Evolutionary conservation across 2,329 filamentous ascomycete genomes (phyloP).

Genomic region (Fusarium bactridioides): DNA sequence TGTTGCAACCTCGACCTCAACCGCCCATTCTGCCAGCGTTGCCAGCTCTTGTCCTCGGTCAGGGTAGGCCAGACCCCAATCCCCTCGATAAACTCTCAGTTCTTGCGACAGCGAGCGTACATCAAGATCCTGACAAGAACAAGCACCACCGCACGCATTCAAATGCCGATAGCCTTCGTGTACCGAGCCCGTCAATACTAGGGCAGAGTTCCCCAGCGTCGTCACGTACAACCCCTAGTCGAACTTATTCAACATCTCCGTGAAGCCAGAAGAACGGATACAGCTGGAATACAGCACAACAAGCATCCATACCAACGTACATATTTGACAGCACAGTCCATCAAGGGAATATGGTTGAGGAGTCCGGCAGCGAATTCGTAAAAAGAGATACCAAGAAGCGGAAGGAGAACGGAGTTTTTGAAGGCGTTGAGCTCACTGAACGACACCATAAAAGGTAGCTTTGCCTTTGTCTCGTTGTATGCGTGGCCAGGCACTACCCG

Average conservation of each 20-base stretch:
- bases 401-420: not conserved
- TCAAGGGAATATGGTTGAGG: not conserved
- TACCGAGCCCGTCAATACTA: conserved; percentile 33
- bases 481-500: not conserved
- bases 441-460: not conserved
- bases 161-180: conserved; percentile 34
- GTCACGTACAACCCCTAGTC: conserved; percentile 34
- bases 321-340: conserved; percentile 15
- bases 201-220: conserved; percentile 36
- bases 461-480: not conserved
- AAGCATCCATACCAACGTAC: not conserved
- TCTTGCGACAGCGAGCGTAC: conserved; percentile 48
- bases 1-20: conserved; percentile 35
- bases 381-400: not conserved
- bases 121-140: conserved; percentile 39
- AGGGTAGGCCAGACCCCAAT: conserved; percentile 29
- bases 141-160: conserved; percentile 33
- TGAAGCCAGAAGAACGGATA: conserved; percentile 34
- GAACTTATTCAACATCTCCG: conserved; percentile 35
- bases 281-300: conserved; percentile 26
- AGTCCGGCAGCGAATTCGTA: not conserved
- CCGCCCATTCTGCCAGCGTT: conserved; percentile 27
- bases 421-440: not conserved
- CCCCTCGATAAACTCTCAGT: conserved; percentile 49
- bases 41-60: conserved; percentile 38